Conservation (phyloP, 306 rosid species). For the Astragalus membranaceus region DNA sequence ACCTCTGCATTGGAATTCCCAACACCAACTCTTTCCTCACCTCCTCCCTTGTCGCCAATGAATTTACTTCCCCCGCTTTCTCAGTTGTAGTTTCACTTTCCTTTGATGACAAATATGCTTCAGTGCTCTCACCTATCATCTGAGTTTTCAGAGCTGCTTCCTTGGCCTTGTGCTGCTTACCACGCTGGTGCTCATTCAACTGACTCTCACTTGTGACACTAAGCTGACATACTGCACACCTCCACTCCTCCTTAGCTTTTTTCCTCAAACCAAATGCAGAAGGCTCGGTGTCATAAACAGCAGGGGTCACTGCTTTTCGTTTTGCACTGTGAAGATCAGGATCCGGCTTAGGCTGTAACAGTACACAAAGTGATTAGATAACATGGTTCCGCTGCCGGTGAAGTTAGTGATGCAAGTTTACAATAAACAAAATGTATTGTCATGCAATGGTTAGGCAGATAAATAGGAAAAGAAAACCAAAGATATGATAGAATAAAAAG, state of each 20-base stretch:
- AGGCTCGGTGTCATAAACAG: neutral
- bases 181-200: conserved; percentile 39
- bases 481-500: no score
- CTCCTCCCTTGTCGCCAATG: neutral
- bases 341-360: conserved; percentile 53
- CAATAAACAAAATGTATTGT: no score
- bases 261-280: conserved; percentile 24
- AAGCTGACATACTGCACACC: conserved; percentile 49
- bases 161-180: conserved; percentile 64
- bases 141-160: conserved; percentile 19
- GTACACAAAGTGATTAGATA: no score
- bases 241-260: conserved; percentile 47
- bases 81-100: neutral
- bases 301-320: conserved; percentile 32
- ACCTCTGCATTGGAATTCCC: no score
- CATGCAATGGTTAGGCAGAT: no score
- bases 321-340: conserved; percentile 19
- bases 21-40: no score
- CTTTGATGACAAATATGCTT: neutral
- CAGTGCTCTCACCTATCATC: neutral
- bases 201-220: conserved; percentile 17
- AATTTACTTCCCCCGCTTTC: neutral
- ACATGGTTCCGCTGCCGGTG: no score
- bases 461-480: no score
- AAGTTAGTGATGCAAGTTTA: no score